A percentile compares a stretch with the other conserved stretches of the same genome.
phyloP scores from a whole-genome alignment of 78 protist genomes.

The Mastigamoeba balamuthi region DNA sequence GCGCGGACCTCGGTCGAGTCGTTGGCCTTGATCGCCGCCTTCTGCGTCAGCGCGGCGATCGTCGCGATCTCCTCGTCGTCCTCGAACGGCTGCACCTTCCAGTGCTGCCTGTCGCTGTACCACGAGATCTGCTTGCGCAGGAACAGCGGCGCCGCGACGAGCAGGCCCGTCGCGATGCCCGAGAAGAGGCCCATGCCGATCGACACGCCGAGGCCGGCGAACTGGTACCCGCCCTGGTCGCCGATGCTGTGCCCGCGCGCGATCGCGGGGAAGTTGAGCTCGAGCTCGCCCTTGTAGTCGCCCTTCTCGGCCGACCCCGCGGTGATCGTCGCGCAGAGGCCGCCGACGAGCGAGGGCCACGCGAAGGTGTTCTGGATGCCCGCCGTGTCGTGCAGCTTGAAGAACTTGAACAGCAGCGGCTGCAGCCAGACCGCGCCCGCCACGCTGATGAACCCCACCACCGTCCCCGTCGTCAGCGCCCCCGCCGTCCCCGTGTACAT shows the following conservation, averaged over 20 bases:
- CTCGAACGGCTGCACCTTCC: no score
- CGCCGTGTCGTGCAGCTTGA: slow-evolving; percentile 33
- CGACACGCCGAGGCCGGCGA: background rate
- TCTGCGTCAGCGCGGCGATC: no score
- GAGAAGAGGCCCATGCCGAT: background rate
- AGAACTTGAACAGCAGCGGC: slow-evolving; percentile 16
- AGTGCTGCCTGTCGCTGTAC: background rate
- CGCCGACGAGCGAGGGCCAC: slow-evolving; percentile 41
- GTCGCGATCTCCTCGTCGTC: no score
- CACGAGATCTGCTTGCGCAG: background rate
- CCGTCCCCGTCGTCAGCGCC: slow-evolving; percentile 63
- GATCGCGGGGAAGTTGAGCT: background rate
- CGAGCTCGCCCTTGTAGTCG: background rate
- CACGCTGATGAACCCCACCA: slow-evolving; percentile 56
- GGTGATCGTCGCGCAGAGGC: slow-evolving; percentile 25
- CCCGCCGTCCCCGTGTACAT: slow-evolving; percentile 28
- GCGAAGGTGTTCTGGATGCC: slow-evolving; percentile 18
- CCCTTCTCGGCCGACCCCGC: background rate
- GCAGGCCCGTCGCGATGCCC: background rate
- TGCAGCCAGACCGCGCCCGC: slow-evolving; percentile 57
- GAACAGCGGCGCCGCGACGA: background rate
- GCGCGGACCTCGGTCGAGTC: no score
- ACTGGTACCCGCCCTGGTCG: background rate
- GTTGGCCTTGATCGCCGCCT: no score
- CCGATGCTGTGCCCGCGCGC: background rate